These are phyloP conservation scores for Evansstolkia leycettana DNA, from an alignment of 495 filamentous ascomycete genomes.

Conservation along the genomic window DNA sequence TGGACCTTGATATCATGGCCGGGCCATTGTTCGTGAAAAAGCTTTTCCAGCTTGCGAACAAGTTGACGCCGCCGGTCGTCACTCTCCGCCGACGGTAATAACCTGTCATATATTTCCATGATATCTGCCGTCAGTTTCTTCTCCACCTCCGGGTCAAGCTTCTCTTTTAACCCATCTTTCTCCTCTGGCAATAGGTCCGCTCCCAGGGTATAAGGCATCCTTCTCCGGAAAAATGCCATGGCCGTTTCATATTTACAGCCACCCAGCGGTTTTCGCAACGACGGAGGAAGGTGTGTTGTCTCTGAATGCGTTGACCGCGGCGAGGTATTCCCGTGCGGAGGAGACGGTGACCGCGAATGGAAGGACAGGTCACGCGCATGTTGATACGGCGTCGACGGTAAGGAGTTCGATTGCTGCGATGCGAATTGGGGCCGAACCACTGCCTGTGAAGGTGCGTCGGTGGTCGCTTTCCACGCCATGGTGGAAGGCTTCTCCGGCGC, in stretches of 20 bases:
- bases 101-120: conserved; percentile 65
- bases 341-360: conserved; percentile 77
- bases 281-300: conserved; percentile 57
- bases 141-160: conserved; percentile 64
- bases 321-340: conserved; percentile 66
- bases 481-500: conserved; percentile 27
- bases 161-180: conserved; percentile 51
- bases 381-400: conserved; percentile 90
- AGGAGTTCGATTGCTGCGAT: conserved; percentile 74
- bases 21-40: conserved; percentile 86
- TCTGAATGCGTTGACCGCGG: conserved; percentile 87
- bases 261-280: conserved; percentile 43
- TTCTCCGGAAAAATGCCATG: conserved; percentile 55
- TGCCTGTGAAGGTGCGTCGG: conserved; percentile 23
- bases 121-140: conserved; percentile 68
- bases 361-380: conserved; percentile 74
- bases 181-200: conserved; percentile 58
- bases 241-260: conserved; percentile 78
- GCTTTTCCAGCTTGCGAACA: conserved; percentile 70
- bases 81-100: conserved; percentile 73
- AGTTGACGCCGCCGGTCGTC: conserved; percentile 61
- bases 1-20: conserved; percentile 80
- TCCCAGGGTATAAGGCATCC: conserved; percentile 88
- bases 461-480: conserved; percentile 30
- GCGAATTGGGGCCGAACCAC: conserved; percentile 29